Evolutionary conservation across 192 early-diverging fungal genomes (phyloP), one percentile per base, ranked within the genome.

Genomic region (Entophlyctis luteolus): DNA sequence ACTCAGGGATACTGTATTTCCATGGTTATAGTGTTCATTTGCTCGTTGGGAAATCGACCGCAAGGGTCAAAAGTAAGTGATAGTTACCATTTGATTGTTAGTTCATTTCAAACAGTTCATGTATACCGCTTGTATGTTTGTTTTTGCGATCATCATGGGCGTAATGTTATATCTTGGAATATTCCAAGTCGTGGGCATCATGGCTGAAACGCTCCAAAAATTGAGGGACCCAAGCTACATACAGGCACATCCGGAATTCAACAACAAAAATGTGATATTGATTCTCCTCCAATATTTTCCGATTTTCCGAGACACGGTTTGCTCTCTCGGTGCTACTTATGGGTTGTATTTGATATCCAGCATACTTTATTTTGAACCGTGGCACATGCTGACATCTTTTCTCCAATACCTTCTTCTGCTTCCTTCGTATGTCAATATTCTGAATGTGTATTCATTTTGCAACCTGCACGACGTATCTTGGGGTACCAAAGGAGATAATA

Each of bases 391-490:
- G 22, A 89, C 86, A 3, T 81, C 81, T 22, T 82, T 89, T 50
- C 33, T 88, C 29, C 88, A 88, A 72, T 90, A 90, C 55, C 23
- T 90, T 68, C 71, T 93, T 42, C 80, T 92, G 55, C 74, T 93
- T 48, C 93, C 93, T n/a, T 87, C 86, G 28, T 95, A 87, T 54
- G 84, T 91, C 73, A 95, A 95, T 79, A 92, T 95, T 68, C 78
- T 95, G 55, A 90, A 87, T 79, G 88, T 94, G 27, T 94, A 94
- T 55, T 50, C 5, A 16, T 58, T 10, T 18, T 90, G 89, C 68
- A 93, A 93, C 80, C 88, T 91, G 0, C 92, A 94, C 80, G 93
- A 94, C 73, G 90, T 95, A 48, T 89, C 90, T 2, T 97, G 93
- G 94, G 94, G 93, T 53, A 95, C 93, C 47, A 95, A 95, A 75